These are phyloP conservation scores for Austroboletus niveus DNA, from an alignment of 1,284 basidiomycete species.

Conservation along the genomic window DNA sequence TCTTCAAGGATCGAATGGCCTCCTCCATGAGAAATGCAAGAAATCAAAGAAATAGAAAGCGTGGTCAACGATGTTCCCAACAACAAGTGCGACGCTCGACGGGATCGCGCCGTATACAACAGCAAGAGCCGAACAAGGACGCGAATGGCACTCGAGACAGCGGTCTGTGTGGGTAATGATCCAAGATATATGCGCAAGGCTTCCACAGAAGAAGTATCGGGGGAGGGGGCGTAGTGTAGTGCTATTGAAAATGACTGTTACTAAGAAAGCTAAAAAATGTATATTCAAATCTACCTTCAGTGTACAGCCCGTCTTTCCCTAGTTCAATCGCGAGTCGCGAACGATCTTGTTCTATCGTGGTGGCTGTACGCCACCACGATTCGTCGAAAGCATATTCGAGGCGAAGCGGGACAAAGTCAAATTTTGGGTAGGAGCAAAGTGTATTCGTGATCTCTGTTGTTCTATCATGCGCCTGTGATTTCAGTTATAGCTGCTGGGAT, in stretches of 20 bases:
- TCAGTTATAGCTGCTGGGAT: constrained; percentile 13
- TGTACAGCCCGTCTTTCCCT: constrained; percentile 45
- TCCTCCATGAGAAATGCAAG: constrained; percentile 75
- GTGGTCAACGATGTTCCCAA: constrained; percentile 83
- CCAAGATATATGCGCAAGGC: constrained; percentile 60
- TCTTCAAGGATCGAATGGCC: constrained; percentile 78
- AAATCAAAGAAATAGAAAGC: constrained; percentile 75
- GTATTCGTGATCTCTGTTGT: constrained; percentile 48
- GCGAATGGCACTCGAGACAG: constrained; percentile 60
- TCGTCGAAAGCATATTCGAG: constrained; percentile 72
- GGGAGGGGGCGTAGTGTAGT: constrained; percentile 27
- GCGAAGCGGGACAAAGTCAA: constrained; percentile 59
- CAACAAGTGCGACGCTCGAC: constrained; percentile 69
- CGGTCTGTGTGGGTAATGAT: constrained; percentile 76
- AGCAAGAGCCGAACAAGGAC: constrained; percentile 70
- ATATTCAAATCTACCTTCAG: constrained; percentile 24
- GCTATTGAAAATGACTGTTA: constrained; percentile 27
- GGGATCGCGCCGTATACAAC: constrained; percentile 59
- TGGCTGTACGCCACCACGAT: constrained; percentile 59
- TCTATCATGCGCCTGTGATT: constrained; percentile 51
- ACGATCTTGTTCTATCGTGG: constrained; percentile 27
- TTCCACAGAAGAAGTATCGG: constrained; percentile 36
- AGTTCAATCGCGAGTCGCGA: constrained; percentile 44
- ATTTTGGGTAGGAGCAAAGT: constrained; percentile 46
- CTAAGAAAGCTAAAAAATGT: background rate